phyloP scores from a whole-genome alignment of 2,329 filamentous ascomycete species.

The Metarhizium album region DNA sequence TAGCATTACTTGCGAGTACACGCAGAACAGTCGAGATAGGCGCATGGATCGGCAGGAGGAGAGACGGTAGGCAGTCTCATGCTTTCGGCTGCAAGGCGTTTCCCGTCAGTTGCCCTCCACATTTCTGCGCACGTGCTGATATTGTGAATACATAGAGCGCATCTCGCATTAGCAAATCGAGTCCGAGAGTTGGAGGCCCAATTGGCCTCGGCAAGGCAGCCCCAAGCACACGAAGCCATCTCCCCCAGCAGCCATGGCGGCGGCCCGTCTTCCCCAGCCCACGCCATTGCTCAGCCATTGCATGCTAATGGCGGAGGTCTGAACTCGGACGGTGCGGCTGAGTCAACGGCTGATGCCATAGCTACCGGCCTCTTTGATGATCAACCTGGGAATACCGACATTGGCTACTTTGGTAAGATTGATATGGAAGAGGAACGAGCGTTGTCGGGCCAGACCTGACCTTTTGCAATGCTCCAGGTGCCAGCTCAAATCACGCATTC shows the following conservation, averaged over 20 bases:
- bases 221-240: background rate
- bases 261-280: background rate
- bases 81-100: background rate
- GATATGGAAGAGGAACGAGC: background rate
- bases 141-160: background rate
- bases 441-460: constrained; percentile 1
- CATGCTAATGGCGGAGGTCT: background rate
- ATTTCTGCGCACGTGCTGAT: background rate
- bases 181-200: constrained; percentile 1
- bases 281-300: background rate
- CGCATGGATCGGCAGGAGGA: constrained; percentile 15
- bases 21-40: constrained; percentile 13
- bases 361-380: constrained; percentile 20
- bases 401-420: constrained; percentile 16
- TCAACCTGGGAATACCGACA: constrained; percentile 12
- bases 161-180: constrained; percentile 1
- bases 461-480: constrained; percentile 9
- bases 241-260: background rate
- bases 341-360: constrained; percentile 16
- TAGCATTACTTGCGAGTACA: constrained; percentile 12
- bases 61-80: constrained; percentile 7
- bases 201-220: constrained; percentile 1
- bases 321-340: constrained; percentile 8
- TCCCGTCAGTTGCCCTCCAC: too few species aligned
- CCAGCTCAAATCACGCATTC: constrained; percentile 20